These are phyloP conservation scores for Comarum palustre DNA, from an alignment of 306 rosid genomes.

Conservation along the genomic window DNA sequence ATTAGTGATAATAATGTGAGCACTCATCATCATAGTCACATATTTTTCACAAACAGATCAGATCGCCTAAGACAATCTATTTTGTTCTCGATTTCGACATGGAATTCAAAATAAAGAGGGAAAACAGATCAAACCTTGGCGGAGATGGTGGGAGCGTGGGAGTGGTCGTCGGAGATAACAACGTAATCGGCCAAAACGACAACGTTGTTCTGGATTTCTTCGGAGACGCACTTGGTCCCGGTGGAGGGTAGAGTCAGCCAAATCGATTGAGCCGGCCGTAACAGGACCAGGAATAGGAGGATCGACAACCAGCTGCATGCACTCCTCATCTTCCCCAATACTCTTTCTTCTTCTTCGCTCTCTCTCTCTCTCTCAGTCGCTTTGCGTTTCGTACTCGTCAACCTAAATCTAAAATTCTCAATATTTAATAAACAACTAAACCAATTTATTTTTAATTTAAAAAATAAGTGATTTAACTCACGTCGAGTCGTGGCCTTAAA, in stretches of 20 bases:
- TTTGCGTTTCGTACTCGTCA: not conserved
- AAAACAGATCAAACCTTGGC: constrained; percentile 63
- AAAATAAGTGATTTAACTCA: no score
- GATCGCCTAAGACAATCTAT: not conserved
- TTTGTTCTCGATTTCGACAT: not conserved
- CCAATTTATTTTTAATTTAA: no score
- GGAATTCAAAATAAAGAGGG: not conserved
- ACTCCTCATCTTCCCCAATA: constrained; percentile 14
- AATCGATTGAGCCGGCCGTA: constrained; percentile 17
- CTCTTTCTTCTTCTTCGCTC: not conserved
- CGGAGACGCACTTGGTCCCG: constrained; percentile 88
- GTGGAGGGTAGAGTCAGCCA: constrained; percentile 47
- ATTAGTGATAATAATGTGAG: not conserved
- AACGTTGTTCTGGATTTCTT: constrained; percentile 88
- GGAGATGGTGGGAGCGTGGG: constrained; percentile 52
- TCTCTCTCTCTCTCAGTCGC: not conserved
- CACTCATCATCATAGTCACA: not conserved
- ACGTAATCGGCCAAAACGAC: constrained; percentile 85
- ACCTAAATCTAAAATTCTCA: no score
- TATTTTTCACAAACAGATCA: no score
- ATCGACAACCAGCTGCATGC: not conserved
- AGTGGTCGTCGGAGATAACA: constrained; percentile 48
- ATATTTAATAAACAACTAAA: no score
- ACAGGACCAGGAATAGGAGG: constrained; percentile 2
- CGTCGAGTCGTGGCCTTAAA: no score